Evolutionary conservation across 176 grass and related monocot genomes (phyloP), one percentile per base, ranked within the genome.

Genomic region (Avena atlantica): DNA sequence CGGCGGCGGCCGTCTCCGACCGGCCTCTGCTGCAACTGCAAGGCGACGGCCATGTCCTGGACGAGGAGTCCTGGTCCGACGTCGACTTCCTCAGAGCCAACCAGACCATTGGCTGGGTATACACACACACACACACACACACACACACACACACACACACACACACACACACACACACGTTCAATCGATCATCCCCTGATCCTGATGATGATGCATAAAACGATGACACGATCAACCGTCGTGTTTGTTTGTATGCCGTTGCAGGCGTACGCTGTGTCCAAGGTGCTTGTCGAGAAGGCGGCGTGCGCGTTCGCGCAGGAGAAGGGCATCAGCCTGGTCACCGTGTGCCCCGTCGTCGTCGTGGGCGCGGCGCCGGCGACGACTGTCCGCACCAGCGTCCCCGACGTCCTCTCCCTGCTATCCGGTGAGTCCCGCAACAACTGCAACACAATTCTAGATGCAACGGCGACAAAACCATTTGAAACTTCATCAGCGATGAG

Each of bases 21-120:
- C 81, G 84, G 67, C 78, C 84, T 14, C 75, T 89, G 66, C 31
- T 34, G 31, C 8, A 62, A 2, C 31, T 34, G 31, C 8, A 62
- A 2, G 86, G 70, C 47, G 70, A 66, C 48, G 86, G 48, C 14
- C 73, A 83, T 44, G 87, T 95, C 1, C 74, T 98, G 36, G 89
- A 98, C 23, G 95, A 98, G 86, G 79, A 85, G 0, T 78, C 88
- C 0, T 97, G 90, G 95, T 97, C 95, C 0, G 95, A 97, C 45
- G 40, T 94, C 31, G 86, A 88, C 2, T 86, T 74, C 59, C 89
- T 97, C 2, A 85, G 50, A 0, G n/a, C 62, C 13, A 29, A 66
- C 15, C 89, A 94, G 12, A 10, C 48, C 52, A 62, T 0, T 8
- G 37, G 49, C 31, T 91, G 89, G 87, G 92, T n/a, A n/a, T n/a